Conservation (phyloP, 148 eudicot species). For the Nepenthes mirabilis region DNA sequence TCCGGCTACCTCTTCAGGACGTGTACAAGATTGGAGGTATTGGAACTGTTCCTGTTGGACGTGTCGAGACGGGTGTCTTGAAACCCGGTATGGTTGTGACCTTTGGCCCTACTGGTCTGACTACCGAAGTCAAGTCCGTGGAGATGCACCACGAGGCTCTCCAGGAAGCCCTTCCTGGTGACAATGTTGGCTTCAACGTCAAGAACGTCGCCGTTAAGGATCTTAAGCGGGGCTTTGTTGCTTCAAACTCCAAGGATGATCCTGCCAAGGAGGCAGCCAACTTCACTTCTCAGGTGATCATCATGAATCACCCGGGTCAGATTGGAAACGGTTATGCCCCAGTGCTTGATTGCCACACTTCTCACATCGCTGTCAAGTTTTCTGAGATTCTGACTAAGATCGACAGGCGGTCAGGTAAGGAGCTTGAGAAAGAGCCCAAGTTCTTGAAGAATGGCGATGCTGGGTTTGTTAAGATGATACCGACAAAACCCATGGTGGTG, state of each 20-base stretch:
- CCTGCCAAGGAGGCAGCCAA: constrained; percentile 26
- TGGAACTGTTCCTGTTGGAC: constrained; percentile 24
- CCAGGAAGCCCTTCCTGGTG: constrained; percentile 22
- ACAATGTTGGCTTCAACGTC: constrained; percentile 23
- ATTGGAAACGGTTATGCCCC: constrained; percentile 24
- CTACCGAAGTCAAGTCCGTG: constrained; percentile 25
- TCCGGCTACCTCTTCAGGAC: constrained; percentile 25
- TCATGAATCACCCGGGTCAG: constrained; percentile 26
- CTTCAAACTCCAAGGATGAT: constrained; percentile 22
- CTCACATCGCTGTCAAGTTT: constrained; percentile 24
- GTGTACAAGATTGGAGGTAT: constrained; percentile 28
- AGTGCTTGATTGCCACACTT: constrained; percentile 25
- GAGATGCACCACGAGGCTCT: constrained; percentile 32
- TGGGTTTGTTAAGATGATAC: constrained; percentile 23
- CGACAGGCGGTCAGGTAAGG: constrained; percentile 27
- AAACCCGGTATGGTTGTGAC: constrained; percentile 22
- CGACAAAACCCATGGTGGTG: constrained; percentile 25
- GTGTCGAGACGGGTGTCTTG: constrained; percentile 21
- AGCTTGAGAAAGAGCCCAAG: constrained; percentile 24
- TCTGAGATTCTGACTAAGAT: constrained; percentile 24
- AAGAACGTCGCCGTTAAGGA: constrained; percentile 26
- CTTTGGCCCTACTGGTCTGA: constrained; percentile 20
- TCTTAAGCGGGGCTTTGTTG: constrained; percentile 26
- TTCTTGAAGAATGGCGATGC: constrained; percentile 26
- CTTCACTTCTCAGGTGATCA: constrained; percentile 22